Evolutionary conservation across 768 basidiomycete genomes (phyloP).

Genomic region (Suillus hirtellus): DNA sequence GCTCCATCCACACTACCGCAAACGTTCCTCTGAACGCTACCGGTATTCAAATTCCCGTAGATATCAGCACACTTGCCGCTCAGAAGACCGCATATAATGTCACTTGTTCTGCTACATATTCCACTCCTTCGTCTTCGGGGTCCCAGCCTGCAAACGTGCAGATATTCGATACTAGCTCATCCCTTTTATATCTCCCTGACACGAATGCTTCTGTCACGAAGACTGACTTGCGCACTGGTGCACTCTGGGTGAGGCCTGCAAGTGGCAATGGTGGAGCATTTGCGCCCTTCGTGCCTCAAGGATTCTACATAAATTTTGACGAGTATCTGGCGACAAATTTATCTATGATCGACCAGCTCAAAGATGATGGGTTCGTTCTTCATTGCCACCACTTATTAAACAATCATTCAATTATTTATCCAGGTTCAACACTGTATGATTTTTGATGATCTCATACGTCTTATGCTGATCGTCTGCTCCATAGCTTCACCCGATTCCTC

Average conservation of each 20-base stretch:
- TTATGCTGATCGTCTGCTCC: constrained; percentile 27
- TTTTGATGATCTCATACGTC: background rate
- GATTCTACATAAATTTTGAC: constrained; percentile 70
- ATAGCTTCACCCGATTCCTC: constrained; percentile 71
- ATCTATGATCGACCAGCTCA: constrained; percentile 53
- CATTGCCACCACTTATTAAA: background rate
- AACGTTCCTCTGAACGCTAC: constrained; percentile 39
- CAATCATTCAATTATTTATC: background rate
- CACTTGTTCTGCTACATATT: constrained; percentile 36
- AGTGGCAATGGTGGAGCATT: constrained; percentile 23
- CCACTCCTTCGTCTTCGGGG: constrained; percentile 8
- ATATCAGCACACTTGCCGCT: constrained; percentile 30
- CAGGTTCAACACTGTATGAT: constrained; percentile 25
- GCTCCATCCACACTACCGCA: constrained; percentile 23
- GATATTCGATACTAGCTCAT: constrained; percentile 31
- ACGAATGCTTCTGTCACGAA: constrained; percentile 44
- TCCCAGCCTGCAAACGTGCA: constrained; percentile 17
- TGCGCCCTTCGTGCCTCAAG: constrained; percentile 60
- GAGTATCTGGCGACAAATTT: constrained; percentile 53
- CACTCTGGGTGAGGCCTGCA: constrained; percentile 40
- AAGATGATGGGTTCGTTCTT: constrained; percentile 49
- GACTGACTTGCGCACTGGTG: constrained; percentile 47
- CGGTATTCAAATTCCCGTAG: constrained; percentile 36
- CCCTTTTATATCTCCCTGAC: constrained; percentile 43
- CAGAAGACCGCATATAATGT: constrained; percentile 33